These are phyloP conservation scores for Escallonia rubra DNA, from an alignment of 129 eudicot genomes.

Conservation along the genomic window DNA sequence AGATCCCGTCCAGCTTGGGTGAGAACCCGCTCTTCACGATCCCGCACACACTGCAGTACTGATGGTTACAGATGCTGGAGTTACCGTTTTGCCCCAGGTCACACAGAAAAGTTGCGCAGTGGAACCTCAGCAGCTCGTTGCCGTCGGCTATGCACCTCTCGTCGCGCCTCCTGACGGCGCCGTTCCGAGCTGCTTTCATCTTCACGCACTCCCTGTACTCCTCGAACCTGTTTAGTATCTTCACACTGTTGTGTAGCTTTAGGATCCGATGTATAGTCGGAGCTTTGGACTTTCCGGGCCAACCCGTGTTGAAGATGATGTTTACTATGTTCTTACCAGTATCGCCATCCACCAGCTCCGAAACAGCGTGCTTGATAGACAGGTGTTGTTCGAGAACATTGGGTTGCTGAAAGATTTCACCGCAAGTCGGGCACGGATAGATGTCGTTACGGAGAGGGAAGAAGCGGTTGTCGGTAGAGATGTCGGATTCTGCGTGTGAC, in stretches of 20 bases:
- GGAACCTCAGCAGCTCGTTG: constrained; percentile 66
- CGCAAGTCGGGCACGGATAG: constrained; percentile 62
- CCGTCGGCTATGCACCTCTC: constrained; percentile 88
- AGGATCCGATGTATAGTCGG: constrained; percentile 53
- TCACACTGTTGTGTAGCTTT: constrained; percentile 67
- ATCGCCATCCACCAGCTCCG: constrained; percentile 61
- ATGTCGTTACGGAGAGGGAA: constrained; percentile 56
- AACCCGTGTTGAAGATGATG: constrained; percentile 62
- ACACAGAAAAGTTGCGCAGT: constrained; percentile 68
- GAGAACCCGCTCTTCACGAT: constrained; percentile 72
- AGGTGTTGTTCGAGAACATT: constrained; percentile 57
- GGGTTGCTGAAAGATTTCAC: constrained; percentile 55
- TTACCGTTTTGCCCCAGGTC: constrained; percentile 71
- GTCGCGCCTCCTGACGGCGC: constrained; percentile 22
- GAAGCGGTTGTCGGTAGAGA: constrained; percentile 16
- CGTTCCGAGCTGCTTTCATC: constrained; percentile 42
- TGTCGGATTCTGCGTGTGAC: constrained; percentile 17
- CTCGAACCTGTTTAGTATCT: constrained; percentile 54
- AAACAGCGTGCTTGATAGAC: constrained; percentile 55
- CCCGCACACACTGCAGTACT: constrained; percentile 73
- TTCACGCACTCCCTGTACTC: constrained; percentile 69
- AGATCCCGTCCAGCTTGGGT: constrained; percentile 71
- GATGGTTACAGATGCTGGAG: constrained; percentile 51
- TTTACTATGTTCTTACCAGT: constrained; percentile 62
- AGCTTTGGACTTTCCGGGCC: constrained; percentile 25